Evolutionary conservation across 805 yeast species (phyloP), one percentile per base, ranked within the genome.

Genomic region (Blastobotrys peoriensis): DNA sequence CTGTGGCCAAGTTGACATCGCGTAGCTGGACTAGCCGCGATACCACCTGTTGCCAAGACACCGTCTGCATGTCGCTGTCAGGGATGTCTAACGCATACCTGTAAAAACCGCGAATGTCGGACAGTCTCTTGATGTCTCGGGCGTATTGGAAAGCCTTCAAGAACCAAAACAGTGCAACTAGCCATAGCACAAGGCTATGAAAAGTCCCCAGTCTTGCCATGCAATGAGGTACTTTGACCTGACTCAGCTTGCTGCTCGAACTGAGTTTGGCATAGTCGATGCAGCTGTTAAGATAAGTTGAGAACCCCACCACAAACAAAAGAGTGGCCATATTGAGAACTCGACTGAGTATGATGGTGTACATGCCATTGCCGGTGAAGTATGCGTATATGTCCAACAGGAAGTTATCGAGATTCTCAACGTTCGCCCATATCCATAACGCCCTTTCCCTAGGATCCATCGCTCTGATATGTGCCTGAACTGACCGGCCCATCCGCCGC

Each of bases 351-450:
- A 86, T 61, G n/a, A 91, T 86, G 59, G 95, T 86, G 39, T 73
- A 71, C 46, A 82, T 73, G 0, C 99, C 99, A 59, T 82, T 86
- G 2, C 94, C 95, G 21, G 83, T 67, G 61, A 85, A 93, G 60
- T 88, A 93, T 41, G 74, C 72, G 63, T 93, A 93, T 8, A 89
- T 68, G 54, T 91, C 95, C 43, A 78, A 79, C 16, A 93, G 68
- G 56, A 91, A 93, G 38, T 78, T 75, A 65, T 93, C 99, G 61
- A 93, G 73, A 62, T 93, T 93, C 53, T 85, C 86, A 19, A 93
- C 86, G 57, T 93, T 93, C 1, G 98, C 95, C 98, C 98, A 93
- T 48, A 86, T 74, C 87, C 97, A 93, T 15, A 85, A 68, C 0
- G 98, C 95, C 40, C 87, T 68, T 58, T 89, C 96, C 33, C 36